Evolutionary conservation across 2,329 filamentous ascomycete species (phyloP).

Genomic region (Rhinocladiella similis): DNA sequence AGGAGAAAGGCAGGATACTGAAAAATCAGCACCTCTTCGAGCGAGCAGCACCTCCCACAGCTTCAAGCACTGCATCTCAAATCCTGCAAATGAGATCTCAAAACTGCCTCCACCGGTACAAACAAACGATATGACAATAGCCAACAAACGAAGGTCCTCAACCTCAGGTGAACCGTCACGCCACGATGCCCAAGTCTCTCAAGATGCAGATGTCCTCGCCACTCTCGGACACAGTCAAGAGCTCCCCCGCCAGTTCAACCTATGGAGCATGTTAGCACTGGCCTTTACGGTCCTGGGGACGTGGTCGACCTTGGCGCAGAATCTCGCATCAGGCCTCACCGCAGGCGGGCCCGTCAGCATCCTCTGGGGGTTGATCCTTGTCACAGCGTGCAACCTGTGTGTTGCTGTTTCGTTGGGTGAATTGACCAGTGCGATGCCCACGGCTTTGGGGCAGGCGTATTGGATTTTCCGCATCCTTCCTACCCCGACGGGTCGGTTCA

Average conservation of each 20-base stretch:
- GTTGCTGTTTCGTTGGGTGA: slow-evolving; percentile 59
- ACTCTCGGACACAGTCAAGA: slow-evolving; percentile 46
- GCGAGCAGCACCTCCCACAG: neutral
- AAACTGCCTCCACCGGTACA: neutral
- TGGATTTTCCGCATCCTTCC: slow-evolving; percentile 53
- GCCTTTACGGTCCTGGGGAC: slow-evolving; percentile 60
- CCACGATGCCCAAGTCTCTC: slow-evolving; percentile 22
- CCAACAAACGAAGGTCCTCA: neutral
- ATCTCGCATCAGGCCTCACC: slow-evolving; percentile 52
- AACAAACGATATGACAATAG: neutral
- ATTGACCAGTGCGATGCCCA: slow-evolving; percentile 60
- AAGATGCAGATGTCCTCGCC: slow-evolving; percentile 44
- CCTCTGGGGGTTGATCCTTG: slow-evolving; percentile 57
- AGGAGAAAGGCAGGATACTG: no score
- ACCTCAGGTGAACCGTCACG: neutral
- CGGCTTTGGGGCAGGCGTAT: slow-evolving; percentile 60
- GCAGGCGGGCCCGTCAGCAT: slow-evolving; percentile 57
- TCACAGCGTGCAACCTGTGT: slow-evolving; percentile 54
- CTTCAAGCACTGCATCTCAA: neutral
- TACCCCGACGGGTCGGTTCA: slow-evolving; percentile 46
- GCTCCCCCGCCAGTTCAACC: slow-evolving; percentile 50
- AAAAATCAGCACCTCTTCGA: no score
- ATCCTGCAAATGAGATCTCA: neutral
- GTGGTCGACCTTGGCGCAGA: slow-evolving; percentile 59
- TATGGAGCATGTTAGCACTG: slow-evolving; percentile 59